Percentiles rank a stretch among this genome's conserved stretches.
Conservation (phyloP, 345 rosid genomes). For the Geranium brycei region DNA sequence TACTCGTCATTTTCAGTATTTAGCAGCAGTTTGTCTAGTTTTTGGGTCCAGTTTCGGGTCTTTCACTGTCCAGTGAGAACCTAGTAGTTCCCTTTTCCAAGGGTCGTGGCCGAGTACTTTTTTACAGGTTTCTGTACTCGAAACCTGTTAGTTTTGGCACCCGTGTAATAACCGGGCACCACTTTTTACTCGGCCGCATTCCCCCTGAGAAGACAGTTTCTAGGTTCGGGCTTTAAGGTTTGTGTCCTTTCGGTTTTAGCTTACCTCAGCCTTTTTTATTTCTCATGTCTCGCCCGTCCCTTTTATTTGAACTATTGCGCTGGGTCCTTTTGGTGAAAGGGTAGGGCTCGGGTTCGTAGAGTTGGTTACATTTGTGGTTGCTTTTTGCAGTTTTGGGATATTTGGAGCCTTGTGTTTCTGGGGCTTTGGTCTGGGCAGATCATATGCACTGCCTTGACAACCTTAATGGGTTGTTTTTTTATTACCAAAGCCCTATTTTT, state of each 20-base stretch:
- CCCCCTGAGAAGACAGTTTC: conserved; percentile 38
- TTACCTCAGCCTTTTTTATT: conserved; percentile 18
- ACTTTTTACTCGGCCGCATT: conserved; percentile 20
- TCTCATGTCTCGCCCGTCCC: conserved; percentile 9
- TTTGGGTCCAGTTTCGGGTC: conserved; percentile 63
- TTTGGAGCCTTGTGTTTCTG: neutral
- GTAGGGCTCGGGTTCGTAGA: neutral
- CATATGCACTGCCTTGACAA: neutral
- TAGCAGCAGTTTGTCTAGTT: conserved; percentile 30
- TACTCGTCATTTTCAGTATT: conserved; percentile 12
- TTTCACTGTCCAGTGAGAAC: conserved; percentile 12
- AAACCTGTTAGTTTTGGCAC: conserved; percentile 34
- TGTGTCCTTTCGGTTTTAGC: conserved; percentile 3
- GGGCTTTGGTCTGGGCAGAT: neutral
- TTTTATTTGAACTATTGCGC: too few species aligned
- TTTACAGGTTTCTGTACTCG: conserved; percentile 37
- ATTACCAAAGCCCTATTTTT: neutral
- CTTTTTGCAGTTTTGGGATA: neutral
- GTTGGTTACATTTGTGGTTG: neutral
- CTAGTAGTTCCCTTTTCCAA: conserved; percentile 47
- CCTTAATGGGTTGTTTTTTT: neutral
- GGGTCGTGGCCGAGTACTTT: conserved; percentile 36
- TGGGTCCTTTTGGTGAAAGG: conserved; percentile 8
- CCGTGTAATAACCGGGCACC: conserved; percentile 10
- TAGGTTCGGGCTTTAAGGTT: conserved; percentile 25